Evolutionary conservation across 352 stramenopile species (phyloP).

Genomic region (Phytophthora palmivora): DNA sequence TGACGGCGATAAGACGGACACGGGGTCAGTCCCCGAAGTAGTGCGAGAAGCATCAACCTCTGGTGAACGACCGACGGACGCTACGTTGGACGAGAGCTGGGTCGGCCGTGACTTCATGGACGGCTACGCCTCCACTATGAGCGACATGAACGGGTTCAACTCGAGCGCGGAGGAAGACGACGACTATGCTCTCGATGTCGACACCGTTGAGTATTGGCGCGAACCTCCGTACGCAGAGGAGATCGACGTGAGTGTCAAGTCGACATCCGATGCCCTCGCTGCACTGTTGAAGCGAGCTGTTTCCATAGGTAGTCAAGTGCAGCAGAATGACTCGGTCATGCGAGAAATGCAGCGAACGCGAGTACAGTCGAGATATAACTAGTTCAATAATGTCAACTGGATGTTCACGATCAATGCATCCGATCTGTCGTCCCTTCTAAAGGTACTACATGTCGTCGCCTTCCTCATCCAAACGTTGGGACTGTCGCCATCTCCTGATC

Average conservation of each 20-base stretch:
- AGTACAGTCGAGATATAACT: slow-evolving; percentile 10
- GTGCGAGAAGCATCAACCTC: slow-evolving; percentile 12
- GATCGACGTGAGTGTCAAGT: slow-evolving; percentile 15
- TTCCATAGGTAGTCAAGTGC: slow-evolving; percentile 32
- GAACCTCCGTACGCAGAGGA: slow-evolving; percentile 25
- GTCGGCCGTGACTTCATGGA: slow-evolving; percentile 31
- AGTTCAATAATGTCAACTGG: background rate
- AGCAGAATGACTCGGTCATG: slow-evolving; percentile 34
- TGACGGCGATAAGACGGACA: slow-evolving; percentile 18
- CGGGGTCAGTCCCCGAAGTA: slow-evolving; percentile 13
- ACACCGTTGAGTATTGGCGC: slow-evolving; percentile 21
- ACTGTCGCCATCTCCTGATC: slow-evolving; percentile 7
- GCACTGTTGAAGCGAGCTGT: slow-evolving; percentile 17
- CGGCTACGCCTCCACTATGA: slow-evolving; percentile 26
- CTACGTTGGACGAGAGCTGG: slow-evolving; percentile 34
- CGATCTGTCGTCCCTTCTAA: slow-evolving; percentile 6
- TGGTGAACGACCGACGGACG: slow-evolving; percentile 7
- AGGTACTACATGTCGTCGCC: too few relatives aligned
- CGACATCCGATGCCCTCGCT: slow-evolving; percentile 20
- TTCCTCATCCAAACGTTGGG: slow-evolving; percentile 3
- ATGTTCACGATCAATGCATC: slow-evolving; percentile 10
- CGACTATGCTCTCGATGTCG: slow-evolving; percentile 15
- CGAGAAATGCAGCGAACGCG: slow-evolving; percentile 24
- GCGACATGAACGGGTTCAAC: slow-evolving; percentile 34
- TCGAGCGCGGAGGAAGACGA: slow-evolving; percentile 38